Evolutionary conservation across 345 rosid species (phyloP).

Genomic region (Aegle marmelos): DNA sequence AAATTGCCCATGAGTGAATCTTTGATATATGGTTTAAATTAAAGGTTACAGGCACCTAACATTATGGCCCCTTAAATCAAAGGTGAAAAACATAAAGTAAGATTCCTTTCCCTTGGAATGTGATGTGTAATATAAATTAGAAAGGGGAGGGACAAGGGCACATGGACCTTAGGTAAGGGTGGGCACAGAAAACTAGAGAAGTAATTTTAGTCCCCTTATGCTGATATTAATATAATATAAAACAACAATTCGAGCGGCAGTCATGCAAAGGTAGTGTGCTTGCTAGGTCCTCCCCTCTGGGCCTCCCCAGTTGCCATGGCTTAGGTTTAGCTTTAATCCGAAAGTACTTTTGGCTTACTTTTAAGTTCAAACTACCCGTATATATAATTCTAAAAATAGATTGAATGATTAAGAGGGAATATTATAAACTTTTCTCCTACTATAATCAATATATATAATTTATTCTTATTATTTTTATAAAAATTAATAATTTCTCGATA

Average conservation of each 20-base stretch:
- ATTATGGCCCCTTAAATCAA: constrained; percentile 6
- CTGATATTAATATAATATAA: not conserved
- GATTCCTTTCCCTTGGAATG: constrained; percentile 35
- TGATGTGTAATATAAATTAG: not conserved
- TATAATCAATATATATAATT: no score
- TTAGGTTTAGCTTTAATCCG: constrained; percentile 17
- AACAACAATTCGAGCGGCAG: constrained; percentile 5
- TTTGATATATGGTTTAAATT: constrained; percentile 26
- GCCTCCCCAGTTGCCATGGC: not conserved
- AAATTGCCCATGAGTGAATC: not conserved
- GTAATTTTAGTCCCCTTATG: not conserved
- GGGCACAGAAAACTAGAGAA: constrained; percentile 43
- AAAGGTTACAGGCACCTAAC: constrained; percentile 25
- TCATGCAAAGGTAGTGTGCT: not conserved
- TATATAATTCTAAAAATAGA: constrained; percentile 20
- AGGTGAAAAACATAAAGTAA: constrained; percentile 20
- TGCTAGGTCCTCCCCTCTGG: no score
- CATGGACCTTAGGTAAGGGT: constrained; percentile 31
- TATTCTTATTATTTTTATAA: no score
- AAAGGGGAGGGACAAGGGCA: constrained; percentile 26
- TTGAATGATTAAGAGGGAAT: constrained; percentile 28
- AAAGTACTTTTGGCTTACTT: constrained; percentile 19
- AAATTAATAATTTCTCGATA: no score
- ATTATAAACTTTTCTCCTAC: no score
- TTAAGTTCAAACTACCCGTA: constrained; percentile 14